Conservation (phyloP, 2,329 filamentous ascomycete genomes). For the Dissoconium aciculare region DNA sequence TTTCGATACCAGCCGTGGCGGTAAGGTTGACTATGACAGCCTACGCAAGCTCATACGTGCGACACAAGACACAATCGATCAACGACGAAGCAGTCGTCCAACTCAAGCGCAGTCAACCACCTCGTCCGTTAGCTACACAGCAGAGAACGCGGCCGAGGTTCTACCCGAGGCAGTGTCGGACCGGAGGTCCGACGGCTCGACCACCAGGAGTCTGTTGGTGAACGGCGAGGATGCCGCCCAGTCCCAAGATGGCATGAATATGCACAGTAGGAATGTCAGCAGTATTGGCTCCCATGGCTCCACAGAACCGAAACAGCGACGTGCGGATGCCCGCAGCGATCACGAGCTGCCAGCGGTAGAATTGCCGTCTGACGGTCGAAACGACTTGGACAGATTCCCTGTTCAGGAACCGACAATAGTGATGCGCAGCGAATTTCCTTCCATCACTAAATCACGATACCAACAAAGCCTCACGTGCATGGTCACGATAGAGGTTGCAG, state of each 20-base stretch:
- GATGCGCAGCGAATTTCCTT: conserved; percentile 91
- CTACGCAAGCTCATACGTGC: conserved; percentile 84
- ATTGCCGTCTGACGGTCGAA: conserved; percentile 61
- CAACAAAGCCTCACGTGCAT: conserved; percentile 92
- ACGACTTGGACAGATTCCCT: conserved; percentile 57
- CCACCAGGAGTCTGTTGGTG: no score
- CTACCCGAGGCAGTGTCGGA: no score
- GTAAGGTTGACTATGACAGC: conserved; percentile 72
- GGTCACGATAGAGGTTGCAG: conserved; percentile 83
- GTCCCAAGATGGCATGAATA: no score
- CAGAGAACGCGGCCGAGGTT: no score
- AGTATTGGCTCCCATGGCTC: no score
- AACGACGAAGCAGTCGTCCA: conserved; percentile 24
- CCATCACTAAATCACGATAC: conserved; percentile 76
- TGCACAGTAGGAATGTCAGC: no score
- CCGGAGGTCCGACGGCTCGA: no score
- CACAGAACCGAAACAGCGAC: no score
- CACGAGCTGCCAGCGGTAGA: conserved; percentile 97
- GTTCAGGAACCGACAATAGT: conserved; percentile 87
- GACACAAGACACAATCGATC: conserved; percentile 37
- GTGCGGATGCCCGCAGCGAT: no score
- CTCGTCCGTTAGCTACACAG: no score
- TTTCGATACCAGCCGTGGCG: conserved; percentile 80
- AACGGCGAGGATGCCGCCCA: no score
- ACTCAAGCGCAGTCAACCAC: conserved; percentile 11